These are phyloP conservation scores for Phytophthora hybrid DNA, from an alignment of 352 stramenopile genomes.

Conservation along the genomic window DNA sequence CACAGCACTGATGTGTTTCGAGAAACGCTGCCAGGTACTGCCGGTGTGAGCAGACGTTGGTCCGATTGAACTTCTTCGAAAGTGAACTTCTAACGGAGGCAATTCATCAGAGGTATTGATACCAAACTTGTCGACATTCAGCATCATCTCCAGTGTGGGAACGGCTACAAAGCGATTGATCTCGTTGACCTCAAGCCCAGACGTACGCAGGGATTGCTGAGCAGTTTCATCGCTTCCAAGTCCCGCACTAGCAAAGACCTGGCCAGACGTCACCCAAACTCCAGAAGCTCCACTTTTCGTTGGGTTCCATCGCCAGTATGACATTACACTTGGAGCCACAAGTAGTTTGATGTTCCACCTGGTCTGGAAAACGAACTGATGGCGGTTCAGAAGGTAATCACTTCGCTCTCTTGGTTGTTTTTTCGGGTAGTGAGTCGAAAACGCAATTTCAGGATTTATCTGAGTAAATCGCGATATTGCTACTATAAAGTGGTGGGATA, in stretches of 20 bases:
- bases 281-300: conserved; percentile 26
- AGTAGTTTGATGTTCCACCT: conserved; percentile 70
- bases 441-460: conserved; percentile 19
- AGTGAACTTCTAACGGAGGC: conserved; percentile 50
- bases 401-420: conserved; percentile 5
- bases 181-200: conserved; percentile 40
- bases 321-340: conserved; percentile 68
- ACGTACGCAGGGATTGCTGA: conserved; percentile 29
- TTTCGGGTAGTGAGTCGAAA: conserved; percentile 4
- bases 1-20: conserved; percentile 44
- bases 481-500: conserved; percentile 64
- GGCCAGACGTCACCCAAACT: conserved; percentile 63
- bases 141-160: conserved; percentile 53
- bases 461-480: conserved; percentile 40
- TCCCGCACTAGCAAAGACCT: conserved; percentile 68
- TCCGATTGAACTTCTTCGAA: conserved; percentile 46
- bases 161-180: conserved; percentile 57
- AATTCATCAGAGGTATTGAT: conserved; percentile 56
- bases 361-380: conserved; percentile 22
- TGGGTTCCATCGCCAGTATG: conserved; percentile 55
- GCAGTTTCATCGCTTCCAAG: conserved; percentile 42
- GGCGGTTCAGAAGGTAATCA: conserved; percentile 1
- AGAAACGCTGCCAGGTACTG: conserved; percentile 65
- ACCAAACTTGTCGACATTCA: conserved; percentile 69
- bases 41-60: conserved; percentile 46